These are phyloP conservation scores for Chlamydomonas reinhardtii DNA, from an alignment of 163 green algal species.

Conservation along the genomic window DNA sequence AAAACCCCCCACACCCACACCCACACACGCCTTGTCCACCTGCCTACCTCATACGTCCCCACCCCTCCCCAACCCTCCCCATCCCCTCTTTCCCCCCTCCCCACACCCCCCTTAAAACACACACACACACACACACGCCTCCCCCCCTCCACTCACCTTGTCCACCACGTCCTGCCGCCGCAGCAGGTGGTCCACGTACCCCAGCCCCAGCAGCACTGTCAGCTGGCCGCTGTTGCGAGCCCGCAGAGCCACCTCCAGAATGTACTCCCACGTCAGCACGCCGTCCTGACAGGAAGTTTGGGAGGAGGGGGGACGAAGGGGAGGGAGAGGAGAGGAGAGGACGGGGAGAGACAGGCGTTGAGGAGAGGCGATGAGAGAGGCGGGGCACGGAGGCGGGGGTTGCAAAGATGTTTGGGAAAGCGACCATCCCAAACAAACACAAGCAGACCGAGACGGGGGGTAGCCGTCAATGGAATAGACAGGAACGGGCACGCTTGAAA, in stretches of 20 bases:
- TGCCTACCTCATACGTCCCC: too few relatives aligned
- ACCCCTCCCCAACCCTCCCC: background rate
- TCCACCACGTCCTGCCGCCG: slow-evolving; percentile 21
- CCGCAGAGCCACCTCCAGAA: background rate
- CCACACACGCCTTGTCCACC: too few relatives aligned
- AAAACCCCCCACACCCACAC: too few relatives aligned
- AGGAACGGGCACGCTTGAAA: too few relatives aligned
- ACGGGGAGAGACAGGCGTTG: background rate
- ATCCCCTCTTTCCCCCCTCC: too few relatives aligned
- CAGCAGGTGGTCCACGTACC: slow-evolving; percentile 33
- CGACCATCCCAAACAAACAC: too few relatives aligned
- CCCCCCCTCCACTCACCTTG: background rate
- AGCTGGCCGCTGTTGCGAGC: background rate
- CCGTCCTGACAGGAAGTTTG: background rate
- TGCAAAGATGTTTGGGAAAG: background rate
- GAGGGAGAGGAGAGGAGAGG: background rate
- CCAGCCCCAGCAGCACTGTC: background rate
- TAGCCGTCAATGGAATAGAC: too few relatives aligned
- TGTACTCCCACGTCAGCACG: background rate
- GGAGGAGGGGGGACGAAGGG: too few relatives aligned
- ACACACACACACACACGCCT: background rate
- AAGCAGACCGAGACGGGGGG: too few relatives aligned
- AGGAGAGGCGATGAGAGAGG: background rate
- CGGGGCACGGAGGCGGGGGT: background rate
- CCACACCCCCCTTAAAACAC: background rate